Percentiles rank a stretch among this genome's conserved stretches.
These are phyloP conservation scores for Fragilariopsis cylindrus DNA, from an alignment of 108 stramenopile species.

Conservation along the genomic window DNA sequence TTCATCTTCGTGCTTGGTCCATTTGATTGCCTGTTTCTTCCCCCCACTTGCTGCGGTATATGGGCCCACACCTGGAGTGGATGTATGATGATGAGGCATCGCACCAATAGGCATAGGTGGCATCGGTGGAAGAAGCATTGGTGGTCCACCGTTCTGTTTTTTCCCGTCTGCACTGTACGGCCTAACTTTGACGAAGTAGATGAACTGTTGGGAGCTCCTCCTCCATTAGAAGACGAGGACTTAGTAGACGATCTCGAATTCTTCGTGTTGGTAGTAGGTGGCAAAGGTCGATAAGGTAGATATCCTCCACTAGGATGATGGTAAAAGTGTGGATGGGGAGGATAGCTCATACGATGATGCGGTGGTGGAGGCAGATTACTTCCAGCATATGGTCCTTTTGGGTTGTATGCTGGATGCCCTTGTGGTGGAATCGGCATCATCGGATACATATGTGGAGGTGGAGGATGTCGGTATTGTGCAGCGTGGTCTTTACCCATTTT, in stretches of 20 bases:
- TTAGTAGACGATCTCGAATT: constrained; percentile 12
- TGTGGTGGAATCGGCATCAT: constrained; percentile 49
- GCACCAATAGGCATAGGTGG: constrained; percentile 3
- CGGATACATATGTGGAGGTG: constrained; percentile 43
- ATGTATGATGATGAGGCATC: constrained; percentile 14
- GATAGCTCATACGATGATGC: constrained; percentile 31
- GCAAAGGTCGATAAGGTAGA: constrained; percentile 15
- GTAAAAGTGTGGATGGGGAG: constrained; percentile 27
- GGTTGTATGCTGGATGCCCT: constrained; percentile 5
- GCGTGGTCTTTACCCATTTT: constrained; percentile 14
- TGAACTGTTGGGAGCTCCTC: neutral
- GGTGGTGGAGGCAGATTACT: constrained; percentile 20
- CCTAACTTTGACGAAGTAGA: constrained; percentile 4
- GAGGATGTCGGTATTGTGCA: constrained; percentile 40
- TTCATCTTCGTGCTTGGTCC: constrained; percentile 69
- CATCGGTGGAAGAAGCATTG: constrained; percentile 21
- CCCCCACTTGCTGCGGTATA: constrained; percentile 2
- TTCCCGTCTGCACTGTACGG: constrained; percentile 1
- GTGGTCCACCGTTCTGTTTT: constrained; percentile 10
- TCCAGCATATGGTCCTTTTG: constrained; percentile 26
- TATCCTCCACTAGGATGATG: constrained; percentile 37
- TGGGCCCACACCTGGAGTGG: constrained; percentile 1
- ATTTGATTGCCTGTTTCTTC: constrained; percentile 51
- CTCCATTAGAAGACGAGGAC: constrained; percentile 12
- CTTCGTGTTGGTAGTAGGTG: constrained; percentile 9